Evolutionary conservation across 768 basidiomycete species (phyloP).

Genomic region (Boletus patriciae): DNA sequence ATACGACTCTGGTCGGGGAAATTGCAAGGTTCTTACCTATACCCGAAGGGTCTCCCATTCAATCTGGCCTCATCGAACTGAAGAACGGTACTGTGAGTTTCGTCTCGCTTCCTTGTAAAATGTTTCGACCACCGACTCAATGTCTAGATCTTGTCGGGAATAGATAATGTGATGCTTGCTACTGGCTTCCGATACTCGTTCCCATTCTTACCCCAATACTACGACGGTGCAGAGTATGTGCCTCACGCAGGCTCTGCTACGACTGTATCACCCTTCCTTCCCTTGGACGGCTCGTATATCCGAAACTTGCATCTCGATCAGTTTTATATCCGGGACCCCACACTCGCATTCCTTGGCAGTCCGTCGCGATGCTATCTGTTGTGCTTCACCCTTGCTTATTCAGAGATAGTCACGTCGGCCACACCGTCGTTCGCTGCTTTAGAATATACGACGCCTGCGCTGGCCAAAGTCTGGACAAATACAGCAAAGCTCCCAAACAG

Average conservation of each 20-base stretch:
- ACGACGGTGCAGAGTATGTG: conserved; percentile 4
- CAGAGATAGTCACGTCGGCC: not conserved
- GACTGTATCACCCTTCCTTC: conserved; percentile 6
- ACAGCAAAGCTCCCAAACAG: conserved; percentile 9
- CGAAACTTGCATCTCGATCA: conserved; percentile 14
- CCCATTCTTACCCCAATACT: conserved; percentile 16
- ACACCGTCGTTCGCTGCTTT: not conserved
- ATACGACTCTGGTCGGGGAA: conserved; percentile 13
- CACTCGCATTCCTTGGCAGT: conserved; percentile 10
- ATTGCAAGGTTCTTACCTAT: conserved; percentile 9
- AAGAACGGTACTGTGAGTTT: conserved; percentile 13
- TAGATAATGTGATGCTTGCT: conserved; percentile 13
- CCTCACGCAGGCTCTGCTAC: not conserved
- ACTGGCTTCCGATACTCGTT: conserved; percentile 15
- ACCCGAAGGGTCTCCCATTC: conserved; percentile 3
- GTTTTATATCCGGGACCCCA: conserved; percentile 16
- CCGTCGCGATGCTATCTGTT: not conserved
- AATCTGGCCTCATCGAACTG: conserved; percentile 15
- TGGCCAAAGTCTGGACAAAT: conserved; percentile 18
- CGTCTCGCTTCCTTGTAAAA: not conserved
- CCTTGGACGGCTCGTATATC: conserved; percentile 6
- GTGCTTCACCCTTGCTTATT: not conserved
- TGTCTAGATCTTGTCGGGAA: conserved; percentile 9
- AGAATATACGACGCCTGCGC: conserved; percentile 6
- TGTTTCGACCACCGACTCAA: no score